Evolutionary conservation across 257 asterid genomes (phyloP).

Genomic region (Solanum verrucosum): DNA sequence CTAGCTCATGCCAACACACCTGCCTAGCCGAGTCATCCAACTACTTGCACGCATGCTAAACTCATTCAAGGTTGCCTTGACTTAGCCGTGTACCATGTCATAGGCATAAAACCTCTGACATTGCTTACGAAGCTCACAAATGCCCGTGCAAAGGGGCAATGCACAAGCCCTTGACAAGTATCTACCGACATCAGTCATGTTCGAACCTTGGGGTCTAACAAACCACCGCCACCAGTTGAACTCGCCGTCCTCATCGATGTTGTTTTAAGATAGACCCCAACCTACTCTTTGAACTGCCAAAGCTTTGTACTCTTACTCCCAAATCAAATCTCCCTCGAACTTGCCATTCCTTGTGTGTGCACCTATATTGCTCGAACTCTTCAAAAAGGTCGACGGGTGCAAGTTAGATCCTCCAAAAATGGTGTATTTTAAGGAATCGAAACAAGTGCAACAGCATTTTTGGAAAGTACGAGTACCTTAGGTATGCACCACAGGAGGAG

Average conservation of each 20-base stretch:
- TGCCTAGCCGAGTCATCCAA: neutral
- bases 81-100: neutral
- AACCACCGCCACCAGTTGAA: neutral
- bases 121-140: neutral
- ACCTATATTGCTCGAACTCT: neutral
- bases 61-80: neutral
- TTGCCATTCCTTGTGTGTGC: neutral
- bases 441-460: neutral
- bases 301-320: neutral
- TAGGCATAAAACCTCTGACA: neutral
- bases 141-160: neutral
- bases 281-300: neutral
- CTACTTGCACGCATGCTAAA: neutral
- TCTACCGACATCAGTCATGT: neutral
- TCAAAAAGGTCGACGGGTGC: neutral
- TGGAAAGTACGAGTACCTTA: neutral
- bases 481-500: too few species aligned
- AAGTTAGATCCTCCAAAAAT: neutral
- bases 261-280: neutral
- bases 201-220: neutral
- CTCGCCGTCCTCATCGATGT: neutral
- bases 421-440: neutral
- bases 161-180: neutral
- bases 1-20: neutral
- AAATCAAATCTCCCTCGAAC: neutral